A percentile compares a stretch with the other conserved stretches of the same genome.
Evolutionary conservation across 257 asterid genomes (phyloP).

Genomic region (Solanum ossicruentum): DNA sequence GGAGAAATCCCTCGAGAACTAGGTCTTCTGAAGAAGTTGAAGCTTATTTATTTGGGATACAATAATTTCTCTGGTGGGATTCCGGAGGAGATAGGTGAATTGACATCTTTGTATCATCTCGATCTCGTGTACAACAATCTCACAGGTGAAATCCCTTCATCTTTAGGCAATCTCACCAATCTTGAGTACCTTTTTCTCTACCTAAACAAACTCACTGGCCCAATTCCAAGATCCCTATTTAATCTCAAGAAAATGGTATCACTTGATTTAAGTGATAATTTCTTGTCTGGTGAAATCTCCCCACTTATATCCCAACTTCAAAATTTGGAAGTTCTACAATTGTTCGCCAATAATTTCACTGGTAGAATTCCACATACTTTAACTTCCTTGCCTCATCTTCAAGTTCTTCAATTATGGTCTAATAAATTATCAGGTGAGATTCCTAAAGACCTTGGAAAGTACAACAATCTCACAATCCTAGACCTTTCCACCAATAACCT

Average conservation of each 20-base stretch:
- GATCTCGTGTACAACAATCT: constrained; percentile 72
- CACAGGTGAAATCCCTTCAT: constrained; percentile 68
- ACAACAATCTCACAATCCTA: constrained; percentile 50
- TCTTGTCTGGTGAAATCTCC: constrained; percentile 54
- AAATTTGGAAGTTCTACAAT: constrained; percentile 57
- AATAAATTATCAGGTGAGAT: constrained; percentile 51
- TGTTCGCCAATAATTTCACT: constrained; percentile 57
- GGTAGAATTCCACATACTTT: constrained; percentile 60
- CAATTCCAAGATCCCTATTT: constrained; percentile 44
- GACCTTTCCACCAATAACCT: constrained; percentile 78
- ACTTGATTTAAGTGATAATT: constrained; percentile 74
- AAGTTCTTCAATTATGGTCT: constrained; percentile 76
- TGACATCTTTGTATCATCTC: constrained; percentile 39
- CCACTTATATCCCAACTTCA: constrained; percentile 21
- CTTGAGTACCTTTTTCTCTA: constrained; percentile 56
- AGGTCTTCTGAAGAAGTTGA: constrained; percentile 40
- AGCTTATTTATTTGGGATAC: constrained; percentile 63
- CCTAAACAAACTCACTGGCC: constrained; percentile 60
- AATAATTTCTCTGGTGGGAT: constrained; percentile 70
- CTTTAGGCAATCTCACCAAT: constrained; percentile 63
- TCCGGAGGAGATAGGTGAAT: constrained; percentile 47
- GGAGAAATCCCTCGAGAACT: constrained; percentile 49
- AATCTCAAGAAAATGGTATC: constrained; percentile 37
- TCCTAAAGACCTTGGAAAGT: constrained; percentile 45
- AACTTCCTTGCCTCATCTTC: constrained; percentile 44